Percentiles rank a stretch among this genome's conserved stretches.
Evolutionary conservation across 306 rosid genomes (phyloP).

Genomic region (Canavalia ensiformis): DNA sequence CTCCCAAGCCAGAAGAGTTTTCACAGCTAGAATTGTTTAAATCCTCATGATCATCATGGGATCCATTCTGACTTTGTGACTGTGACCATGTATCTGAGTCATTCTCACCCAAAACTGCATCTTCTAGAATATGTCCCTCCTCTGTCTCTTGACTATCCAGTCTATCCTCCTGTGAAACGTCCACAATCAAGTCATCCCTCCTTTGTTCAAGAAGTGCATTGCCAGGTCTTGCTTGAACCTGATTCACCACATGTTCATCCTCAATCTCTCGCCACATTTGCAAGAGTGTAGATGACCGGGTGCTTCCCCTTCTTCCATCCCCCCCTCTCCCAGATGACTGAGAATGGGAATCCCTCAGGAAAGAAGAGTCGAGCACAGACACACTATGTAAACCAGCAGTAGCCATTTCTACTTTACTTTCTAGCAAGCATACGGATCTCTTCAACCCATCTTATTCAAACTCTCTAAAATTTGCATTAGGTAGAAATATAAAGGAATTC

Average conservation of each 20-base stretch:
- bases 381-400: conserved; percentile 87
- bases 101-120: conserved; percentile 60
- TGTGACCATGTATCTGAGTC: conserved; percentile 74
- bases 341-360: conserved; percentile 80
- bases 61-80: conserved; percentile 66
- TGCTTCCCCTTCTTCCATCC: conserved; percentile 66
- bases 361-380: conserved; percentile 82
- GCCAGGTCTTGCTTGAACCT: conserved; percentile 64
- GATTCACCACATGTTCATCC: conserved; percentile 81
- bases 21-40: conserved; percentile 70
- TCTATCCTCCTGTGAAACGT: conserved; percentile 50
- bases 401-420: conserved; percentile 70
- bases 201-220: conserved; percentile 64
- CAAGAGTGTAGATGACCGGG: conserved; percentile 79
- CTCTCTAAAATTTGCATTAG: conserved; percentile 58
- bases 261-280: conserved; percentile 90
- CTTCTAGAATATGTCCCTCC: conserved; percentile 55
- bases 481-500: conserved; percentile 47
- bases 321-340: conserved; percentile 66
- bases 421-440: conserved; percentile 47
- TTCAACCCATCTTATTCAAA: conserved; percentile 62
- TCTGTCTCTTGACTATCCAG: conserved; percentile 55
- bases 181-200: conserved; percentile 55
- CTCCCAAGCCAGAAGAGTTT: conserved; percentile 76
- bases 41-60: conserved; percentile 66